Evolutionary conservation across 768 basidiomycete genomes (phyloP).

Genomic region (Boletales sp.): DNA sequence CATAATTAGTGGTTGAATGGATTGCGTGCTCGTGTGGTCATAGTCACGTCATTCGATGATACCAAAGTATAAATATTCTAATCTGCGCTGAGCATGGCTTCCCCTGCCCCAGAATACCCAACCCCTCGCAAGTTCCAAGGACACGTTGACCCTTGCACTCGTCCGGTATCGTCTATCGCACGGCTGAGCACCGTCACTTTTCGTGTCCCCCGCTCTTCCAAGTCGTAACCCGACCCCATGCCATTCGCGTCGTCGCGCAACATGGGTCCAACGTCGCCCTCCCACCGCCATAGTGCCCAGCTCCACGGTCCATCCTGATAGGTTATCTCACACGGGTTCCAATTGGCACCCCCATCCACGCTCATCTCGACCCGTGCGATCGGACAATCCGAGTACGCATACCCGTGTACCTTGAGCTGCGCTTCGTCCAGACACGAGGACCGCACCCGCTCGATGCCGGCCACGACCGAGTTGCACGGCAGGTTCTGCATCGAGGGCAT

Average conservation of each 20-base stretch:
- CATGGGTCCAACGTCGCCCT: slow-evolving; percentile 34
- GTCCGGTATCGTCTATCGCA: slow-evolving; percentile 48
- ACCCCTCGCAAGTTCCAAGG: slow-evolving; percentile 70
- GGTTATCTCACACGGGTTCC: slow-evolving; percentile 48
- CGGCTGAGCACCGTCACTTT: slow-evolving; percentile 38
- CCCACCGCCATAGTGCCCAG: slow-evolving; percentile 66
- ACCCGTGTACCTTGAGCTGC: slow-evolving; percentile 45
- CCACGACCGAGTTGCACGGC: slow-evolving; percentile 62
- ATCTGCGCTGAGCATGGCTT: slow-evolving; percentile 2
- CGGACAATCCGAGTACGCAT: slow-evolving; percentile 49
- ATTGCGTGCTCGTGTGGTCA: no score
- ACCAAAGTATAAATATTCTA: no score
- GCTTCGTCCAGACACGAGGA: slow-evolving; percentile 17
- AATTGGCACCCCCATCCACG: slow-evolving; percentile 48
- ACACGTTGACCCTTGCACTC: slow-evolving; percentile 46
- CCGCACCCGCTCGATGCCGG: slow-evolving; percentile 15
- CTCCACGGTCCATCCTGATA: slow-evolving; percentile 68
- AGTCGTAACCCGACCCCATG: not conserved
- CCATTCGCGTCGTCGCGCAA: slow-evolving; percentile 16
- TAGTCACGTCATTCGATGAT: no score
- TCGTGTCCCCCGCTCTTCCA: slow-evolving; percentile 6
- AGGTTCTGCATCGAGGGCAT: slow-evolving; percentile 57
- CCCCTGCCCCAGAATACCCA: slow-evolving; percentile 36
- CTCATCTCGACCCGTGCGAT: slow-evolving; percentile 50
- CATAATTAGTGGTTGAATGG: no score